Base-by-base conservation (phyloP, 2,329 filamentous ascomycete species). In the Plectosphaerella plurivora region DNA sequence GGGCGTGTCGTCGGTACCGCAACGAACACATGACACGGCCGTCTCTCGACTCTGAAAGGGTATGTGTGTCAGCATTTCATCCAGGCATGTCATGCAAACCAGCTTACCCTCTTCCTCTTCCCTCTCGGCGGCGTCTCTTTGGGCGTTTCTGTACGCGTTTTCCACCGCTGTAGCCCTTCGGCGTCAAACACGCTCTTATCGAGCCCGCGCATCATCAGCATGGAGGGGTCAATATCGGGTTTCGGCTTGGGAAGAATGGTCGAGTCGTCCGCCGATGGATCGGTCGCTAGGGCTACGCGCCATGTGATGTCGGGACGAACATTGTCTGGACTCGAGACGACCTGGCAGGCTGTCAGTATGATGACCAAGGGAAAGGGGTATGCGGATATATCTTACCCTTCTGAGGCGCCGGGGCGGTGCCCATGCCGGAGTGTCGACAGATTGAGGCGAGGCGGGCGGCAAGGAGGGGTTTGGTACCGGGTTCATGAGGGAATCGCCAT, bases 1-100 rank as follows among this genome's bases (percentile, higher is more conserved):
- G 18, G 86, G 86, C 16, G 86, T 89, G 65, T 89, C 85, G 41
- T 84, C 83, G 61, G 85, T 79, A 64, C 87, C 87, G 68, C 86
- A 89, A 62, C 54, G 57, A 46, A 58, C 58, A 41, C 63, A 65
- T 1, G 11, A 16, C n/a, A 44, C 16, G 51, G 52, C 15, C 82
- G 55, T n/a, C 37, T n/a, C 11, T 16, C 39, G 18, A 5, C 12
- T 11, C 41, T 44, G 41, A 14, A 14, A 39, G 11, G 4, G 22
- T 5, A 22, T 22, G 35, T 4, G n/a, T n/a, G 37, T 39, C 8
- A 39, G 37, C 37, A 16, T 14, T n/a, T n/a, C 37, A 39, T 39
- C 37, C 8, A 12, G 7, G 28, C 9, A 5, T 4, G 28, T 33
- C 7, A 4, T 39, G 14, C 16, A 7, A 15, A 12, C 10, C 37